A percentile compares a stretch with the other conserved stretches of the same genome.
phyloP scores from a whole-genome alignment of 176 grass and related monocot genomes.

The Alopecurus myosuroides region DNA sequence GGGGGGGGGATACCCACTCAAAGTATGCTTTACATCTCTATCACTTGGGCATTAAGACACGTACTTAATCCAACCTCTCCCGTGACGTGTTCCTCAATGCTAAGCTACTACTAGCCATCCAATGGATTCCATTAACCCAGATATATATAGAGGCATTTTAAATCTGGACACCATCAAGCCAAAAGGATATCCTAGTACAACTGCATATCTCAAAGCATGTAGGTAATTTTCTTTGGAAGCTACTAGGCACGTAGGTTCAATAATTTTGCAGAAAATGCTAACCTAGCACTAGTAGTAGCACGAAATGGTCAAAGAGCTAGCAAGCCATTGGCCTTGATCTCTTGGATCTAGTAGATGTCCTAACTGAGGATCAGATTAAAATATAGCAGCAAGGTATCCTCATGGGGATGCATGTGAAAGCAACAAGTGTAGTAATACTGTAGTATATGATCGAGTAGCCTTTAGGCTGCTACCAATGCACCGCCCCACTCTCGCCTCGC shows the following conservation, averaged over 20 bases:
- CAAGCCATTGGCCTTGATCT: background rate
- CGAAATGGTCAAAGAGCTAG: background rate
- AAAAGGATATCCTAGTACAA: constrained; percentile 29
- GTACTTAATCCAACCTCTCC: constrained; percentile 41
- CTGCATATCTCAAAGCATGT: background rate
- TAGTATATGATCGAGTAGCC: background rate
- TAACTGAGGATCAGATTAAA: constrained; percentile 13
- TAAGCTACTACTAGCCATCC: background rate
- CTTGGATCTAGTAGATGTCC: constrained; percentile 13
- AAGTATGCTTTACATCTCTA: constrained; percentile 34
- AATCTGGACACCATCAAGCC: constrained; percentile 5
- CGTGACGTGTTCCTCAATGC: constrained; percentile 21
- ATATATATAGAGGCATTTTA: background rate
- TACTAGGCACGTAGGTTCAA: background rate
- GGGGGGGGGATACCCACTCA: background rate
- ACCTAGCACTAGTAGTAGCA: background rate
- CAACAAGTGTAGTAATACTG: background rate
- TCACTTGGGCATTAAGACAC: constrained; percentile 35
- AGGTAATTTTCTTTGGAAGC: constrained; percentile 3
- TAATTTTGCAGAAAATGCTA: background rate
- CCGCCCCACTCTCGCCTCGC: too few relatives aligned
- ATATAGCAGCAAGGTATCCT: constrained; percentile 18
- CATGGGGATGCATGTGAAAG: constrained; percentile 41
- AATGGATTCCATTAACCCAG: constrained; percentile 23
- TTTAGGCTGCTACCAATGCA: too few relatives aligned